Percentiles rank a stretch among this genome's conserved stretches.
Conservation (phyloP, 1,139 yeast genomes). For the Protomyces inouyei region DNA sequence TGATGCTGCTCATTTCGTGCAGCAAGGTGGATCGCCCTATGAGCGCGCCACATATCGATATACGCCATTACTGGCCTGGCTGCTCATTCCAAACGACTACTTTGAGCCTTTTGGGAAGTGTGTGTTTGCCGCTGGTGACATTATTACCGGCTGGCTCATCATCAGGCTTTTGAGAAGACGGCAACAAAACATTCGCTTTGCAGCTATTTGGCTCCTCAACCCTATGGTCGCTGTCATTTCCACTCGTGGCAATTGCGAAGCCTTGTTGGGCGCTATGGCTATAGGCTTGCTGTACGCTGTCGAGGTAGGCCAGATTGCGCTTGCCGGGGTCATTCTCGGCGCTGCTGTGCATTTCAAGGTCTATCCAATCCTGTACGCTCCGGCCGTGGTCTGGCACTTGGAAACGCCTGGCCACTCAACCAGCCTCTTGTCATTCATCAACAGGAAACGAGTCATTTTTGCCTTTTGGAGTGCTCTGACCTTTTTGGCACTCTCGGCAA, state of each 20-base stretch:
- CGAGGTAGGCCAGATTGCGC: slow-evolving; percentile 43
- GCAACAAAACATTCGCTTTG: slow-evolving; percentile 43
- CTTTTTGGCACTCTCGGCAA: slow-evolving; percentile 16
- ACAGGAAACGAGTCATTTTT: slow-evolving; percentile 4
- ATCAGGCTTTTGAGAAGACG: slow-evolving; percentile 44
- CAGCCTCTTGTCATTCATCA: not conserved
- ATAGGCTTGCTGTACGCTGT: slow-evolving; percentile 53
- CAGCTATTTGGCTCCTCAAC: slow-evolving; percentile 77
- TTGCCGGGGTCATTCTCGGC: slow-evolving; percentile 65
- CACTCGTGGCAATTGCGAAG: slow-evolving; percentile 91
- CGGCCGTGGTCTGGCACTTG: slow-evolving; percentile 49
- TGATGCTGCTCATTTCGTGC: slow-evolving; percentile 79
- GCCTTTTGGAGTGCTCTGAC: not conserved
- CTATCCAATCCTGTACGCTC: slow-evolving; percentile 80
- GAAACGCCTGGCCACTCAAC: slow-evolving; percentile 45
- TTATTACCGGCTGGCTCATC: slow-evolving; percentile 71
- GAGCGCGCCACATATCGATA: slow-evolving; percentile 82
- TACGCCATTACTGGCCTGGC: slow-evolving; percentile 85
- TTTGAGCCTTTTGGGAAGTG: slow-evolving; percentile 55
- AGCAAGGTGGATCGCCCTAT: slow-evolving; percentile 66
- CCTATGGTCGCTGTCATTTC: slow-evolving; percentile 95
- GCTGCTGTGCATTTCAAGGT: slow-evolving; percentile 82
- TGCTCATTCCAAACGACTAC: slow-evolving; percentile 60
- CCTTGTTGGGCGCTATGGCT: slow-evolving; percentile 73
- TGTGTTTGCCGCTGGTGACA: slow-evolving; percentile 69